Evolutionary conservation across 2,329 filamentous ascomycete genomes (phyloP), one percentile per base, ranked within the genome.

Genomic region (Talaromyces marneffei): DNA sequence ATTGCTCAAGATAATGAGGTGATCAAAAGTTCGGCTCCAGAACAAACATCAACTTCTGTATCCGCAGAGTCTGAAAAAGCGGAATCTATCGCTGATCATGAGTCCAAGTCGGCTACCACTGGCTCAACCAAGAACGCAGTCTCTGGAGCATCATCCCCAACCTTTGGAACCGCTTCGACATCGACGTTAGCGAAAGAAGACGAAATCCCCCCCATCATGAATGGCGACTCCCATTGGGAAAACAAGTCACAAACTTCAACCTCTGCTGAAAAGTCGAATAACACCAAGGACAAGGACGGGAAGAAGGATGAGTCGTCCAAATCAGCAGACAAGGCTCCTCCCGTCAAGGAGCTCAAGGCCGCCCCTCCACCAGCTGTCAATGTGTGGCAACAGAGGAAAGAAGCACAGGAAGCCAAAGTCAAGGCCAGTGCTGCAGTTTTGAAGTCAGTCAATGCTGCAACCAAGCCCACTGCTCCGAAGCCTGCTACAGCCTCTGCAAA

Each of bases 341-440:
- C 83, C 67, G 78, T 85, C 48, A 75, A 79, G 64, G 83, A 88
- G 68, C 80, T 96, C 44, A 87, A 88, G 52, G 91, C 94, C 63
- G 93, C 93, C 18, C 89, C 91, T 31, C 82, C 90, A 46, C 94
- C 94, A 0, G 75, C 85, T 1, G 89, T 97, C 62, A 99, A 99
- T 74, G 80, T 92, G 64, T 99, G 94, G 93, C 84, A 87, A 65
- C 86, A 92, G 75, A 85, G 92, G 60, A 87, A 83, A 68, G 87
- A 91, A 69, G 86, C 86, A 67, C 78, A 82, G 64, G 75, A 81
- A n/a, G 77, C 80, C 40, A 82, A 81, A 71, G 68, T 71, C 56
- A 83, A 81, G 68, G 72, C 74, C 7, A 68, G 63, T 54, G 67
- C 67, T 42, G 62, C 66, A 37, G 62, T 67, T 7, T 63, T 71